Percentiles rank a stretch among this genome's conserved stretches.
Conservation (phyloP, 2,329 filamentous ascomycete species). For the Tolypocladium capitatum region DNA sequence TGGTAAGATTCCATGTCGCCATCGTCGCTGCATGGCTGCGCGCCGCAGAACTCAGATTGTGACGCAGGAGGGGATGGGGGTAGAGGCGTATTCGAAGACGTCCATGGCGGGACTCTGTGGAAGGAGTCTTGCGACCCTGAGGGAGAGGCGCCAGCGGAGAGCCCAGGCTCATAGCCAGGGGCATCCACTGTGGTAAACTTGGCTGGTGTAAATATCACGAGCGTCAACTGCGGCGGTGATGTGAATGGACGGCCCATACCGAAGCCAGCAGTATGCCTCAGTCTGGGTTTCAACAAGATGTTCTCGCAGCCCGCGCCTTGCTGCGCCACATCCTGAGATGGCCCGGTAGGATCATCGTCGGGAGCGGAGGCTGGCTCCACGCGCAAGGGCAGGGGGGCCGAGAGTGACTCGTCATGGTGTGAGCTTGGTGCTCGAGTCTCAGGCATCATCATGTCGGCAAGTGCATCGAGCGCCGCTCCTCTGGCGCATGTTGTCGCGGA, state of each 20-base stretch:
- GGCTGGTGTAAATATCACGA: neutral
- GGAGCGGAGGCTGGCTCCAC: neutral
- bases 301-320: neutral
- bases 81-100: conserved; percentile 23
- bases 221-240: neutral
- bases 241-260: neutral
- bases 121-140: conserved; percentile 32
- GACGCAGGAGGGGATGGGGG: conserved; percentile 24
- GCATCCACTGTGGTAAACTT: neutral
- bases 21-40: neutral
- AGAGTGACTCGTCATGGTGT: neutral
- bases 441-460: neutral
- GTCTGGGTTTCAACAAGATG: neutral
- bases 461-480: neutral
- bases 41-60: neutral
- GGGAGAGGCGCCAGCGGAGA: conserved; percentile 14
- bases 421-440: neutral
- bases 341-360: neutral
- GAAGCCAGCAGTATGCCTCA: neutral
- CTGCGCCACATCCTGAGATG: neutral
- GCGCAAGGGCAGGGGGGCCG: neutral
- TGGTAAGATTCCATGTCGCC: neutral
- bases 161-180: neutral
- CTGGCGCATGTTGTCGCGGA: neutral
- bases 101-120: conserved; percentile 39